Evolutionary conservation across 2,329 filamentous ascomycete genomes (phyloP).

Genomic region (Fusarium drepaniforme): DNA sequence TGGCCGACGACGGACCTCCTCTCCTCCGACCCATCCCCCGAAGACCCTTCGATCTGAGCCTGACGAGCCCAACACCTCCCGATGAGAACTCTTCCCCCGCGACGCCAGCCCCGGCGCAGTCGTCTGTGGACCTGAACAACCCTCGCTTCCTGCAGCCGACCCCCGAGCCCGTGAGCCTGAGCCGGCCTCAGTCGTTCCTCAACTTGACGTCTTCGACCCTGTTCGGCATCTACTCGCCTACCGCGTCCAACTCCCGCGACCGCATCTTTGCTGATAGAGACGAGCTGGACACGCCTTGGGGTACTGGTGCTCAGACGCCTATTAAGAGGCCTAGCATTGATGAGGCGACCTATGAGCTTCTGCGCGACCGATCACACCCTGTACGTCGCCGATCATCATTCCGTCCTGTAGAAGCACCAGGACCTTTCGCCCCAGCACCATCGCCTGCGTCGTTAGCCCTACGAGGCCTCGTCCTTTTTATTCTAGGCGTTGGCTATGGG

Average conservation of each 20-base stretch:
- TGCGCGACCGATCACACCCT: slow-evolving; percentile 54
- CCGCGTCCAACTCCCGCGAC: slow-evolving; percentile 66
- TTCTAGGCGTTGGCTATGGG: slow-evolving; percentile 86
- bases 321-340: slow-evolving; percentile 57
- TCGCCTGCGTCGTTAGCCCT: slow-evolving; percentile 63
- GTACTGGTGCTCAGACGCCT: slow-evolving; percentile 81
- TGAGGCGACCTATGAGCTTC: slow-evolving; percentile 58
- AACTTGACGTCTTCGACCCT: slow-evolving; percentile 93
- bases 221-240: slow-evolving; percentile 88
- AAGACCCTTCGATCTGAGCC: slow-evolving; percentile 75
- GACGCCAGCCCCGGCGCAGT: slow-evolving; percentile 35
- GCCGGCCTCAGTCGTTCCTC: slow-evolving; percentile 81
- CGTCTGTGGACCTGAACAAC: slow-evolving; percentile 45
- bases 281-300: slow-evolving; percentile 79
- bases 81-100: slow-evolving; percentile 45
- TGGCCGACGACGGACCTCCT: slow-evolving; percentile 62
- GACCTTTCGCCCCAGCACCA: slow-evolving; percentile 44
- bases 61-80: slow-evolving; percentile 60
- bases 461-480: slow-evolving; percentile 76
- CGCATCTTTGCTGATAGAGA: slow-evolving; percentile 58
- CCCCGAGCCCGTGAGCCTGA: slow-evolving; percentile 57
- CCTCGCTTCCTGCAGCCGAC: slow-evolving; percentile 56
- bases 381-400: slow-evolving; percentile 52
- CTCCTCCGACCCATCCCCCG: slow-evolving; percentile 78
- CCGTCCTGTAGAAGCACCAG: slow-evolving; percentile 38